Base-by-base conservation (phyloP, 371 early-diverging fungal genomes). In the Zopfochytrium polystomum region DNA sequence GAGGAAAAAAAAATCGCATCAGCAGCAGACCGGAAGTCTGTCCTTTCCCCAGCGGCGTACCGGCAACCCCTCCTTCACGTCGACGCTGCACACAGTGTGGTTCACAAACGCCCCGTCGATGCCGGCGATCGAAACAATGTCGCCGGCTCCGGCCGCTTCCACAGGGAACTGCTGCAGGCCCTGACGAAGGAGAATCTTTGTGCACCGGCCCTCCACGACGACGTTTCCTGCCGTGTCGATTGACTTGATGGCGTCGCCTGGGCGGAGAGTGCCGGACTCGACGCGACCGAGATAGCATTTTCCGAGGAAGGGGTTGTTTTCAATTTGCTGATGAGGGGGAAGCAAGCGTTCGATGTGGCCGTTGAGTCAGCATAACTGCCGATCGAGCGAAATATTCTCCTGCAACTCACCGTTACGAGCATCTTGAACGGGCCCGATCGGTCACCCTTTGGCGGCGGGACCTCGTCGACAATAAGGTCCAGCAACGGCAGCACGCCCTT, bases 121-220 rank as follows among this genome's bases (percentile, higher is more conserved):
- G 25, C 90, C 90, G 33, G 88, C 83, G 25, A 90, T 57, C 3
- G 86, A 80, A 5, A 90, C 83, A 70, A 90, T 84, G 58, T 90
- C 90, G 29, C 90, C 90, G n/a, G 90, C 90, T 34, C 82, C 87
- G n/a, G 89, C 90, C 57, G 78, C 77, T 11, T 77, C 81, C 31
- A 87, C 83, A 49, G 85, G 47, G 22, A 67, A 67, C 43, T 86
- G 84, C 58, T 87, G 83, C 52, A 89, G 67, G 23, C 90, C 90
- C 18, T 78, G 73, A 45, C 83, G 77, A 46, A 86, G 70, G 55
- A 90, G 82, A 53, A 90, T 82, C 71, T 86, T 87, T 7, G 85
- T 83, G 55, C 84, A 80, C 48, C 81, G 75, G 51, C 85, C 87
- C 34, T 84, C 80, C 7, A 64, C 63, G 5, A 54, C 80, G 44